phyloP scores from a whole-genome alignment of 148 eudicot genomes.

The Rhododendron molle region DNA sequence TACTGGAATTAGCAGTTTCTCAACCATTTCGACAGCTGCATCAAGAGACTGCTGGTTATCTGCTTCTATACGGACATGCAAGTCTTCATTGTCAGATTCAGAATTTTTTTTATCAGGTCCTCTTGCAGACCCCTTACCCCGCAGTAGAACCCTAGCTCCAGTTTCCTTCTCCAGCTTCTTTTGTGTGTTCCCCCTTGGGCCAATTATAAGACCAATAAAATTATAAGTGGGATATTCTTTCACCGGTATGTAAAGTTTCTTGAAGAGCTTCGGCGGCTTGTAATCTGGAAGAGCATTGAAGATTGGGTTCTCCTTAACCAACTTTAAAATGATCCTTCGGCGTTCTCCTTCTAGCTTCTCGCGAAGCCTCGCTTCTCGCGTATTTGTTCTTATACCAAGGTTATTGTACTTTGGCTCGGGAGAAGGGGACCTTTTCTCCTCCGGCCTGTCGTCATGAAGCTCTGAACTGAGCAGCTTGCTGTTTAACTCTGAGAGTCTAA shows the following conservation, averaged over 20 bases:
- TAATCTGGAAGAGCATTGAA: conserved; percentile 17
- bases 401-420: conserved; percentile 22
- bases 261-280: conserved; percentile 16
- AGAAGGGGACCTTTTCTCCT: conserved; percentile 27
- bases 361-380: conserved; percentile 11
- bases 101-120: neutral
- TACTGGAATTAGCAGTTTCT: conserved; percentile 33
- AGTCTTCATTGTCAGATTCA: conserved; percentile 25
- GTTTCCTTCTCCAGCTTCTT: conserved; percentile 40
- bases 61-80: conserved; percentile 41
- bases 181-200: conserved; percentile 41
- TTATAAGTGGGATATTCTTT: conserved; percentile 35
- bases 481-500: conserved; percentile 17
- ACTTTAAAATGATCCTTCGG: conserved; percentile 16
- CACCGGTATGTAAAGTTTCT: conserved; percentile 32
- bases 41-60: conserved; percentile 23
- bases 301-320: conserved; percentile 18
- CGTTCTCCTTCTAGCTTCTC: conserved; percentile 14
- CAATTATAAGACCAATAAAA: conserved; percentile 37
- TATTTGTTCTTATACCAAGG: conserved; percentile 18
- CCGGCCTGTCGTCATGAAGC: conserved; percentile 18
- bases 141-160: conserved; percentile 33
- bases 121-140: conserved; percentile 25
- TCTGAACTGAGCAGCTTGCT: conserved; percentile 19
- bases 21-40: conserved; percentile 33